Evolutionary conservation across 208 protist species (phyloP), one percentile per base, ranked within the genome.

Genomic region (Trichomonas gallinae): DNA sequence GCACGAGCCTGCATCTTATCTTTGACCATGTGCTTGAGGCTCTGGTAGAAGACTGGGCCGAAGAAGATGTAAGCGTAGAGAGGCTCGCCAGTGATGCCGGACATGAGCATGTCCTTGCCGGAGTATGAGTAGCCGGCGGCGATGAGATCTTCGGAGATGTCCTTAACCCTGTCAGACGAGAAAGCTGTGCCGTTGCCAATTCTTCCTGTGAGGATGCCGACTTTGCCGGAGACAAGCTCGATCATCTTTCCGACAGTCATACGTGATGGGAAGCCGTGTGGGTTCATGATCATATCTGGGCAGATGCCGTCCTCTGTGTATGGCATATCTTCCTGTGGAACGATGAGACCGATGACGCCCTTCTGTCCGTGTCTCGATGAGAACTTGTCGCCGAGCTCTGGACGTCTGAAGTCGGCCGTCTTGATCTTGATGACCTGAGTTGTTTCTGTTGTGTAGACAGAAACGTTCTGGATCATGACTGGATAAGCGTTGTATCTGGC

Each of bases 271-370:
- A 99, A 99, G 96, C 99, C 99, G 97, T 99, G 99, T 26, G 99
- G 99, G 97, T 99, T 99, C 99, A 99, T 99, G 97, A 99, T 99
- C 97, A 99, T 99, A 97, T 99, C 99, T 0, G 99, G 99, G 88
- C 97, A 99, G 46, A 99, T 99, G 63, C 99, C 99, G 9, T 98
- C 96, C 96, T 99, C 98, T 96, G 98, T 99, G 97, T 99, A 99
- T 10, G 99, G 99, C 98, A 99, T 98, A 98, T 99, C 99, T 34
- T 99, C 98, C 96, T 99, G 99, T 63, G 98, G 97, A 31, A 99
- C 98, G 91, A 99, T 99, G 21, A 99, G 98, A 49, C 99, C 99
- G 96, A 99, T 98, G 13, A 99, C 99, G 96, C 99, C 99, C 97
- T 99, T 99, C 97, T 99, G 99, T 8, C 99, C 99, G 97, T 99